Evolutionary conservation across 192 early-diverging fungal genomes (phyloP).

Genomic region (Piromyces sp.): DNA sequence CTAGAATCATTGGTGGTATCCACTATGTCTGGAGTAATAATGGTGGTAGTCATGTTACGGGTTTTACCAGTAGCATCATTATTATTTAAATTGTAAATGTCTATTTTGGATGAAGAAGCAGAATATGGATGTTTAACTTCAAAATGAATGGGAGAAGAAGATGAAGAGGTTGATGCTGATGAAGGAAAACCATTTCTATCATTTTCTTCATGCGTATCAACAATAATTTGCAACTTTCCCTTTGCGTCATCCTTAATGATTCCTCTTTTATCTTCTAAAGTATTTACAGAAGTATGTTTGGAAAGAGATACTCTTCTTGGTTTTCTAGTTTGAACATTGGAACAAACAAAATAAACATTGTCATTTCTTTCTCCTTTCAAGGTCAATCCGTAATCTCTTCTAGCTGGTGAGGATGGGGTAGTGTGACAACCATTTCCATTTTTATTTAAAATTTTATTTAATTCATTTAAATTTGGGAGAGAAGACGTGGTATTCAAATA

Average conservation of each 20-base stretch:
- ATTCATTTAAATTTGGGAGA: not conserved
- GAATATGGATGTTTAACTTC: not conserved
- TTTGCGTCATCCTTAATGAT: not conserved
- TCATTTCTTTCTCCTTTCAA: not conserved
- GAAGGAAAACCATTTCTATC: not conserved
- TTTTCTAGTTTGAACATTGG: not conserved
- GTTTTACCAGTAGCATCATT: not conserved
- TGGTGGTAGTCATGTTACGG: not conserved
- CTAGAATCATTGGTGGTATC: not conserved
- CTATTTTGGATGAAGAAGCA: not conserved
- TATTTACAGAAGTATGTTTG: not conserved
- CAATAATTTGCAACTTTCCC: not conserved
- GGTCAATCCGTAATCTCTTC: not conserved
- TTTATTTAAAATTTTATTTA: not conserved
- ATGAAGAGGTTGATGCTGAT: not conserved
- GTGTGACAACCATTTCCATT: not conserved
- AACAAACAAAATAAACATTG: not conserved
- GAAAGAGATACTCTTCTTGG: not conserved
- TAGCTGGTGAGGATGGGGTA: not conserved
- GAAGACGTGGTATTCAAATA: not conserved
- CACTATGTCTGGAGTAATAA: not conserved
- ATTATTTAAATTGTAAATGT: not conserved
- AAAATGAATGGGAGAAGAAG: not conserved
- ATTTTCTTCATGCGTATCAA: not conserved
- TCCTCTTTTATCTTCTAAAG: not conserved